A percentile compares a stretch with the other conserved stretches of the same genome.
Conservation (phyloP, 2,329 filamentous ascomycete genomes). For the Chaetomium olivaceum region DNA sequence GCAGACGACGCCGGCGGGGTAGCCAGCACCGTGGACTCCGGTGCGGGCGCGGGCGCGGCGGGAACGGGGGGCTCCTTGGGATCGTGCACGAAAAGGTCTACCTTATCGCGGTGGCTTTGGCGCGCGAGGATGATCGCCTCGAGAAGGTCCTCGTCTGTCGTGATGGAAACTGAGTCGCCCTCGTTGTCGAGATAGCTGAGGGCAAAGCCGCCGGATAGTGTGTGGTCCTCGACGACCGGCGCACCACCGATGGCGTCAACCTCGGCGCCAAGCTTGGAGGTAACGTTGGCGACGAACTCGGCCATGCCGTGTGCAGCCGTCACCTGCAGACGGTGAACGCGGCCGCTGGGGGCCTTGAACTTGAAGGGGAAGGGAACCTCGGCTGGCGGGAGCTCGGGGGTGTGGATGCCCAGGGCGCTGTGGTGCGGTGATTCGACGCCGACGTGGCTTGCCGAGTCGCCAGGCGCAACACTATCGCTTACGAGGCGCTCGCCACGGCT, state of each 20-base stretch:
- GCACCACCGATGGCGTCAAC: slow-evolving; percentile 79
- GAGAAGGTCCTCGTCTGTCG: slow-evolving; percentile 86
- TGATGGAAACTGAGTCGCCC: slow-evolving; percentile 94
- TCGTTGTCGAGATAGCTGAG: slow-evolving; percentile 96
- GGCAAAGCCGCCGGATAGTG: slow-evolving; percentile 78
- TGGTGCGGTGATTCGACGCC: slow-evolving; percentile 76
- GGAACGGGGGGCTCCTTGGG: slow-evolving; percentile 80
- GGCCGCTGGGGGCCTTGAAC: slow-evolving; percentile 95
- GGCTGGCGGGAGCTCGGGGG: slow-evolving; percentile 58
- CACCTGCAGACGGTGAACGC: slow-evolving; percentile 89
- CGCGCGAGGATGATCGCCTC: slow-evolving; percentile 87
- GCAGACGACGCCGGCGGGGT: slow-evolving; percentile 53
- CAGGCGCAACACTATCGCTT: slow-evolving; percentile 81
- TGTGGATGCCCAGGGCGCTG: slow-evolving; percentile 54
- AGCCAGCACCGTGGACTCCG: slow-evolving; percentile 42
- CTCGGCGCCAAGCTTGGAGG: slow-evolving; percentile 81
- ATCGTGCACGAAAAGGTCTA: slow-evolving; percentile 95
- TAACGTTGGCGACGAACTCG: slow-evolving; percentile 74
- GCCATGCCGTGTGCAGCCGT: slow-evolving; percentile 76
- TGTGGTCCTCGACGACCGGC: slow-evolving; percentile 76
- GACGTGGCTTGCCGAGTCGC: slow-evolving; percentile 91
- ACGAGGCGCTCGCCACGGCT: slow-evolving; percentile 66
- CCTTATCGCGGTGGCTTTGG: slow-evolving; percentile 79
- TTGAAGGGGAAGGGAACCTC: slow-evolving; percentile 94
- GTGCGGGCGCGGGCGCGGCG: slow-evolving; percentile 46